Evolutionary conservation across 495 filamentous ascomycete genomes (phyloP).

Genomic region (Lineolata rhizophorae): DNA sequence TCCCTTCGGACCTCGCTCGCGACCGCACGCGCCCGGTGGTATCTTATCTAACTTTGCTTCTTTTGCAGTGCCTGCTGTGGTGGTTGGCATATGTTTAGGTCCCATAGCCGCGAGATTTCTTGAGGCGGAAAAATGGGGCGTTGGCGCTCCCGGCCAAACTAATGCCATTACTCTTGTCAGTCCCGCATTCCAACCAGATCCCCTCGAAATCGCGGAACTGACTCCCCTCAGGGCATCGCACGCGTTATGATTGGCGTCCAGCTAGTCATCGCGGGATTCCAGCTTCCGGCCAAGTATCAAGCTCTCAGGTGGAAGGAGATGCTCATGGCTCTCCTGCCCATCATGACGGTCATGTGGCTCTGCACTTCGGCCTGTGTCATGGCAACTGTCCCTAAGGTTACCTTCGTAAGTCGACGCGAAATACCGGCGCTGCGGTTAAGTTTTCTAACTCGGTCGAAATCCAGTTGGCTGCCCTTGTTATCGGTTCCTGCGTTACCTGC

Average conservation of each 20-base stretch:
- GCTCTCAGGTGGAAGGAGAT: constrained; percentile 5
- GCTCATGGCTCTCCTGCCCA: constrained; percentile 6
- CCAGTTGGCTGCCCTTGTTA: constrained; percentile 32
- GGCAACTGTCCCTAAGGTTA: constrained; percentile 19
- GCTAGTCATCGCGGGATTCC: constrained; percentile 7
- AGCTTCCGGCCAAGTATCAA: constrained; percentile 7
- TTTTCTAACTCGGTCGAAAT: too few relatives aligned
- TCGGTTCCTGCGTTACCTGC: constrained; percentile 37
- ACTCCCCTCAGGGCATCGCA: constrained; percentile 2
- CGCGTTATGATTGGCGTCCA: constrained; percentile 7
- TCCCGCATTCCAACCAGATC: too few relatives aligned
- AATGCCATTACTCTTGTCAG: neutral
- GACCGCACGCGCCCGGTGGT: too few relatives aligned
- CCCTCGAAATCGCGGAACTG: too few relatives aligned
- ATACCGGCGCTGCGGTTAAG: too few relatives aligned
- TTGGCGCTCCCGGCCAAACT: constrained; percentile 1
- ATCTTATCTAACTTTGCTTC: neutral
- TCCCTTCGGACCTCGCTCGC: neutral
- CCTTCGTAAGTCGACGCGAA: too few relatives aligned
- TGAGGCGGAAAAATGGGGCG: neutral
- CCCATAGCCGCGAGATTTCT: constrained; percentile 1
- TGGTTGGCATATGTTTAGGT: neutral
- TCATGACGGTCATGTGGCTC: constrained; percentile 8
- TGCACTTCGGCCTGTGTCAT: constrained; percentile 7
- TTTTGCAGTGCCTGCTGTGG: neutral